Base-by-base conservation (phyloP, 306 rosid genomes). In the Sphenostylis stenocarpa region DNA sequence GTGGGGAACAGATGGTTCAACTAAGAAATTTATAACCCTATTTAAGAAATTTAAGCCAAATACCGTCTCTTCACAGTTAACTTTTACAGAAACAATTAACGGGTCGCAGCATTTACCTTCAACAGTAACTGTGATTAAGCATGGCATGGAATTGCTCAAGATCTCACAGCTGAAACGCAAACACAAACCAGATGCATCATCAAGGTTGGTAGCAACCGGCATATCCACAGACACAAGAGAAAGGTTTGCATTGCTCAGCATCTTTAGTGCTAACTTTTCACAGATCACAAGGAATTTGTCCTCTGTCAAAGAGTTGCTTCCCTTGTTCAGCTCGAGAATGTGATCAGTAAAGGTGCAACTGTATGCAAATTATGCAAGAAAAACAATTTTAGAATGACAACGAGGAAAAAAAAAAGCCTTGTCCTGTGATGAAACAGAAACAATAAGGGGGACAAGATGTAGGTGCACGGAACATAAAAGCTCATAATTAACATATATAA, bases 31-130 rank as follows among this genome's bases (percentile, higher is more conserved):
- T 73, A 91, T 90, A 63, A 91, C 74, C 84, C 99, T 84, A 81
- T 92, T 96, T 83, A 96, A 84, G 83, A 96, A 85, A 86, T 96
- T 96, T 81, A 92, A 85, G 67, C 97, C 97, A 58, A 96, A 96
- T 21, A 96, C 99, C 23, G 98, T 96, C 80, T 96, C 98, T 80
- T 91, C 98, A 62, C 98, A 92, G 84, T 96, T 96, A 81, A 92
- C 91, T 77, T 91, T 96, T 60, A 91, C 80, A 20, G 89, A 84
- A 73, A 88, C 70, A 65, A 57, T 68, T 81, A 96, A 87, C 38
- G 97, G 91, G n/a, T 91, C 97, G 3, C 80, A 82, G 82, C 98
- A 96, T 86, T 89, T 96, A 77, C 99, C 99, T 81, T 91, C 85
- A 26, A 91, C 87, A 4, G 88, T 92, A 51, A 87, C 61, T 47